Evolutionary conservation across 331 rosid species (phyloP).

Genomic region (Arachis monticola): DNA sequence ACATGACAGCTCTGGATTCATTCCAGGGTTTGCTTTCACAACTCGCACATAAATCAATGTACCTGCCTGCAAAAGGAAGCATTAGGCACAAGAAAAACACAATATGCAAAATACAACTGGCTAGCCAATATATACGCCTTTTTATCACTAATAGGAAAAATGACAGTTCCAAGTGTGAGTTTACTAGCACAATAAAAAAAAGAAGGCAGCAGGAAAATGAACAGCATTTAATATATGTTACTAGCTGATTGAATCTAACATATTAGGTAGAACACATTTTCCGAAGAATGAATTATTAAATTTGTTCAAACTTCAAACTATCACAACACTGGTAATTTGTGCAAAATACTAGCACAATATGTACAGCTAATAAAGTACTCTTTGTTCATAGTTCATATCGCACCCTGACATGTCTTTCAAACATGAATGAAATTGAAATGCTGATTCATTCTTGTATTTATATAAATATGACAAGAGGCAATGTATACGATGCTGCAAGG

Average conservation of each 20-base stretch:
- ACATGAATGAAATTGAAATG: neutral
- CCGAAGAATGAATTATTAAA: neutral
- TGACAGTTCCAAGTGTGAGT: constrained; percentile 22
- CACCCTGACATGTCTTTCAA: neutral
- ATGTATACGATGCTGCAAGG: neutral
- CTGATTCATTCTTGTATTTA: constrained; percentile 19
- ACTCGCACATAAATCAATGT: constrained; percentile 75
- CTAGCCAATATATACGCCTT: neutral
- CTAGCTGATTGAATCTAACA: neutral
- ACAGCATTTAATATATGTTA: neutral
- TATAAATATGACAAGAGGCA: neutral
- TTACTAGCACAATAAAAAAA: constrained; percentile 8
- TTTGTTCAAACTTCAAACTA: neutral
- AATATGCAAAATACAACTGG: constrained; percentile 17
- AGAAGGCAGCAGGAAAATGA: neutral
- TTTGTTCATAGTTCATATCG: neutral
- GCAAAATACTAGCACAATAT: neutral
- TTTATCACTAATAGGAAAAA: neutral
- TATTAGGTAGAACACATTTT: neutral
- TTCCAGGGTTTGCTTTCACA: constrained; percentile 79
- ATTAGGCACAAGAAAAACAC: constrained; percentile 40
- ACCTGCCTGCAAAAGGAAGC: constrained; percentile 62
- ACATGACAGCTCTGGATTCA: constrained; percentile 93
- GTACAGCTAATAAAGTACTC: neutral
- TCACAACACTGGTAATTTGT: constrained; percentile 8